Conservation (phyloP, 2,329 filamentous ascomycete species). For the Talaromyces sp. region DNA sequence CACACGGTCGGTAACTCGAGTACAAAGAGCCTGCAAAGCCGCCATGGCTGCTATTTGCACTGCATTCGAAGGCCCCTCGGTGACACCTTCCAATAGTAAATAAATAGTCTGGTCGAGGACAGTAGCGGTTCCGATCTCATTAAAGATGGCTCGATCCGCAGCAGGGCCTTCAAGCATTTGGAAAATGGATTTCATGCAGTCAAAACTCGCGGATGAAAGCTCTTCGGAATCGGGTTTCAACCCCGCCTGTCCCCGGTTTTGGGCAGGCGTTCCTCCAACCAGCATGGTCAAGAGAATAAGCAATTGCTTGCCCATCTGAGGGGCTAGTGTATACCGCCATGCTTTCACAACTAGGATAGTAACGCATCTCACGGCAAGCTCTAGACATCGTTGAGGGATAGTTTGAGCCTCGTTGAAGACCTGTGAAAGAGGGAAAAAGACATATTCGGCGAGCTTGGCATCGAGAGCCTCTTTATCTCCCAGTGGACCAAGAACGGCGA, state of each 20-base stretch:
- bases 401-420: constrained; percentile 71
- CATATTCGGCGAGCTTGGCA: constrained; percentile 82
- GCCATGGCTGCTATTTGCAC: constrained; percentile 66
- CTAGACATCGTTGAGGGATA: constrained; percentile 63
- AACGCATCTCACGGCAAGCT: constrained; percentile 70
- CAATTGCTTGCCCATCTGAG: constrained; percentile 71
- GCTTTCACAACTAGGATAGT: constrained; percentile 67
- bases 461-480: constrained; percentile 51
- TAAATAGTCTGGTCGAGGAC: constrained; percentile 77
- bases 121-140: constrained; percentile 59
- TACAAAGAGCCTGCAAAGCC: constrained; percentile 58
- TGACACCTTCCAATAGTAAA: constrained; percentile 68
- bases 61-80: constrained; percentile 56
- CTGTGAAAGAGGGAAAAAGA: constrained; percentile 87
- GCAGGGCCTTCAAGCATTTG: constrained; percentile 47
- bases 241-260: constrained; percentile 26
- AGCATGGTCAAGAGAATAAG: constrained; percentile 79
- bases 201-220: constrained; percentile 63
- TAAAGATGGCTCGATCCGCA: constrained; percentile 39
- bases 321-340: constrained; percentile 68
- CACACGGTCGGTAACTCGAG: constrained; percentile 63
- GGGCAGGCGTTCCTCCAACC: constrained; percentile 64
- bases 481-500: constrained; percentile 34
- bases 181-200: constrained; percentile 63
- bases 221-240: constrained; percentile 57